phyloP scores from a whole-genome alignment of 441 rosid genomes.

The Erodium moschatum region DNA sequence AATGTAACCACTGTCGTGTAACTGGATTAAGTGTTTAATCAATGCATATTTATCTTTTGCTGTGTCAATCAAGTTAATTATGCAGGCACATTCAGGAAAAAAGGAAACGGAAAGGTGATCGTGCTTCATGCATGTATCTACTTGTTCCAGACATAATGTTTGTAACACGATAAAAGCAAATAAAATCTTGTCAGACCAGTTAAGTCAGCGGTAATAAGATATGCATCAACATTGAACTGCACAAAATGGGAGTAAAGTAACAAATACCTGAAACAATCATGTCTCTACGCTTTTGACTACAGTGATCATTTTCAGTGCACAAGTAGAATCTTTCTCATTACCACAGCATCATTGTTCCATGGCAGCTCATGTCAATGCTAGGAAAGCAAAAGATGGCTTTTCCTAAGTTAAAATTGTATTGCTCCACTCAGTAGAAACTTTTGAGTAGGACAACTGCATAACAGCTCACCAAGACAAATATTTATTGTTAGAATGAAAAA shows the following conservation, averaged over 20 bases:
- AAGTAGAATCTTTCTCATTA: conserved; percentile 21
- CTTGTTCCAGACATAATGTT: neutral
- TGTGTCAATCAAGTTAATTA: neutral
- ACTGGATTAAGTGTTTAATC: neutral
- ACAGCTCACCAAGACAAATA: conserved; percentile 17
- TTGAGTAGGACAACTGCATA: conserved; percentile 19
- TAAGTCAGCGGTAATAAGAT: neutral
- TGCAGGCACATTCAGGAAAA: neutral
- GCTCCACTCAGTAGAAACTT: conserved; percentile 16
- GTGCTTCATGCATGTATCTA: neutral
- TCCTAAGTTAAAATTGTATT: conserved; percentile 13
- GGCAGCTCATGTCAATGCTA: conserved; percentile 9
- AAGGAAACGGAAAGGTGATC: conserved; percentile 6
- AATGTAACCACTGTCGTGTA: neutral
- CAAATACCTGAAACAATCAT: conserved; percentile 10
- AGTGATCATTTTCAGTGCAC: conserved; percentile 17
- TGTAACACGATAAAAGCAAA: neutral
- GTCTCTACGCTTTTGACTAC: conserved; percentile 23
- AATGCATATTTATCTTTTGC: neutral
- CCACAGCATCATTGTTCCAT: conserved; percentile 9
- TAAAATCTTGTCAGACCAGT: neutral
- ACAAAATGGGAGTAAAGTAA: conserved; percentile 4
- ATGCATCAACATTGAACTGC: conserved; percentile 1
- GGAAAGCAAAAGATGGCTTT: conserved; percentile 21
- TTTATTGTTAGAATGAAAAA: conserved; percentile 14